Evolutionary conservation across 768 basidiomycete species (phyloP), one percentile per base, ranked within the genome.

Genomic region (Gymnopilus junonius): DNA sequence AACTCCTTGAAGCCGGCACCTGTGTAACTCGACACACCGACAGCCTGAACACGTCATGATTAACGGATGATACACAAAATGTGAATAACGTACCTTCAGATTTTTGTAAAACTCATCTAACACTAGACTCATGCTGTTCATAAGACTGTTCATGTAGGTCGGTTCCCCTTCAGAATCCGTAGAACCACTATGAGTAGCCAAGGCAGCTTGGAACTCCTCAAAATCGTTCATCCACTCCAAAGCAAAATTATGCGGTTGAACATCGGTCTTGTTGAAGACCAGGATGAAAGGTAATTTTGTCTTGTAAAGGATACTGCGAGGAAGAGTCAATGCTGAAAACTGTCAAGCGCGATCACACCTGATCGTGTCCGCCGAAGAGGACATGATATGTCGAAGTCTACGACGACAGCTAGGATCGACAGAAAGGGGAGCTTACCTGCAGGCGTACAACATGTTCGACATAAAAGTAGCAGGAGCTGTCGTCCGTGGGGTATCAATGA

Each of bases 401-500:
- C 32, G 35, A n/a, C 39, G 20, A 42, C 48, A 12, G 20, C 15
- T 21, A 21, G 3, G 27, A 43, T 37, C 15, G 55, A 50, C 17
- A n/a, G 48, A 29, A 61, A 63, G 17, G 59, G 14, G 21, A 29
- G 17, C 85, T 64, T 61, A 92, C 92, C 93, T 95, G 83, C 97
- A 99, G 1, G 97, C 97, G 71, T 99, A 99, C 43, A 99, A 84
- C 97, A 99, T 99, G 77, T 99, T 99, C 20, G 91, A 93, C 97
- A 99, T 99, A 77, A 99, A 99, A 3, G 97, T 99, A 15, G 97
- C 95, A 0, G 97, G 97, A 0, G 94, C 89, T 0, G 91, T 91
- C 20, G 94, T 95, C 65, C 97, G 84, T 21, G 97, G 97, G 3
- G 97, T 99, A 76, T 99, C 97, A 68, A 99, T 94, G 64, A 99